Evolutionary conservation across 1,139 yeast genomes (phyloP).

Genomic region (Pichia sp.): DNA sequence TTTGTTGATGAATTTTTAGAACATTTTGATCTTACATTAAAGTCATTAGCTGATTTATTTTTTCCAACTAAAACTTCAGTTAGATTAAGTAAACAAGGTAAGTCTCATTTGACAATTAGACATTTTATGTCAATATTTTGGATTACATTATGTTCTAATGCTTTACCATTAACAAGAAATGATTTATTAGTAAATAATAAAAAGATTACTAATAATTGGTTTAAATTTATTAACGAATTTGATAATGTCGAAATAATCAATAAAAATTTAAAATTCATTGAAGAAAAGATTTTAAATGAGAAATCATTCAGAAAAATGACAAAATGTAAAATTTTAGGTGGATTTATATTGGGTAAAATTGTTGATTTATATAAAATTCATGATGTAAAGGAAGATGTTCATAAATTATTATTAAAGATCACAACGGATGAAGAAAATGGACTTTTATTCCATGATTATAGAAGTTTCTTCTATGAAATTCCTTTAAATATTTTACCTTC

Average conservation of each 20-base stretch:
- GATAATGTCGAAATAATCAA: conserved; percentile 44
- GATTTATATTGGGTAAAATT: conserved; percentile 59
- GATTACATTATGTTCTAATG: conserved; percentile 43
- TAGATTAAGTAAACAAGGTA: conserved; percentile 30
- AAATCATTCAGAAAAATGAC: conserved; percentile 56
- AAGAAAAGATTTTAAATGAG: conserved; percentile 50
- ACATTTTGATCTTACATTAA: conserved; percentile 60
- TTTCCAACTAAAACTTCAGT: conserved; percentile 46
- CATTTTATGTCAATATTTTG: conserved; percentile 55
- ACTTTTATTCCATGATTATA: conserved; percentile 54
- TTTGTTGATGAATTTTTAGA: conserved; percentile 54
- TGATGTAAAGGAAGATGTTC: conserved; percentile 31
- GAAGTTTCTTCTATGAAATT: conserved; percentile 38
- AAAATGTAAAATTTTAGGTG: conserved; percentile 73
- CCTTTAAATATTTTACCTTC: conserved; percentile 5
- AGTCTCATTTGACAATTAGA: conserved; percentile 42
- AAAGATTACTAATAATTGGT: conserved; percentile 55
- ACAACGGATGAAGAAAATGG: conserved; percentile 53
- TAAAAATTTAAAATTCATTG: conserved; percentile 43
- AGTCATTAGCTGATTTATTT: conserved; percentile 57
- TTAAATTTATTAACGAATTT: conserved; percentile 53
- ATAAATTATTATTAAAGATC: conserved; percentile 45
- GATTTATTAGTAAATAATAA: conserved; percentile 54
- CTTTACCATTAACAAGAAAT: conserved; percentile 50
- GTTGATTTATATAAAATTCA: conserved; percentile 44